Conservation (phyloP, 1,139 yeast genomes). For the Diutina rugosa region DNA sequence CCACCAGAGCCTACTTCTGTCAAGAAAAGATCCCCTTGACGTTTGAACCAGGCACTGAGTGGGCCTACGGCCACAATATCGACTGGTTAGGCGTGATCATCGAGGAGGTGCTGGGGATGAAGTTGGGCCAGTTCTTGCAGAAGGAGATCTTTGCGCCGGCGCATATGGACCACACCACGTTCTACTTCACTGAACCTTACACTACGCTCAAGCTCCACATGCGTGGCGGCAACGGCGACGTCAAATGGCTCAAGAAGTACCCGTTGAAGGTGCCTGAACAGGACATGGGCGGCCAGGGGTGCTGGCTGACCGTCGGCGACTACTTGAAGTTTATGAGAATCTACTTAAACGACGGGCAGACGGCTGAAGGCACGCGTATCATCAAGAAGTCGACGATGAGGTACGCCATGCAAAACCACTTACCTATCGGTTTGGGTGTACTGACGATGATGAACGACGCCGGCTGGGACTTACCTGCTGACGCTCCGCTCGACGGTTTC, state of each 20-base stretch:
- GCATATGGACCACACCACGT: slow-evolving; percentile 16
- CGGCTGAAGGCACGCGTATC: slow-evolving; percentile 24
- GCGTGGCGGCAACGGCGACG: background rate
- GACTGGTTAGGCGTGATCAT: slow-evolving; percentile 44
- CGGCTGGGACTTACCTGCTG: background rate
- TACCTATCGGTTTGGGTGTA: slow-evolving; percentile 1
- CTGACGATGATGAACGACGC: background rate
- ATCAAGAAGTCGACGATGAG: slow-evolving; percentile 14
- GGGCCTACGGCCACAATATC: slow-evolving; percentile 36
- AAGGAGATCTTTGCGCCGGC: slow-evolving; percentile 29
- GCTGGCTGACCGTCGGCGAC: slow-evolving; percentile 29
- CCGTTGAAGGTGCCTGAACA: slow-evolving; percentile 11
- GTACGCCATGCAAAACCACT: slow-evolving; percentile 2
- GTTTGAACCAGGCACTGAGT: slow-evolving; percentile 40
- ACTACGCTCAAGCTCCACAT: slow-evolving; percentile 1
- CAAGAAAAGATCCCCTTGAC: slow-evolving; percentile 19
- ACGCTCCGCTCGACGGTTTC: background rate
- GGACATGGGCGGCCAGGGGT: slow-evolving; percentile 41
- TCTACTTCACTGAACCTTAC: slow-evolving; percentile 2
- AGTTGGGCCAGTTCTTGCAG: slow-evolving; percentile 27
- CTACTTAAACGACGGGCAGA: slow-evolving; percentile 30
- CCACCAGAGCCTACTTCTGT: background rate
- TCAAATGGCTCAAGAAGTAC: slow-evolving; percentile 6
- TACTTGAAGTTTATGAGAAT: slow-evolving; percentile 29
- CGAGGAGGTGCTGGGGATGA: slow-evolving; percentile 27